Conservation (phyloP, 495 filamentous ascomycete genomes). For the Hypoxylon fuscum region DNA sequence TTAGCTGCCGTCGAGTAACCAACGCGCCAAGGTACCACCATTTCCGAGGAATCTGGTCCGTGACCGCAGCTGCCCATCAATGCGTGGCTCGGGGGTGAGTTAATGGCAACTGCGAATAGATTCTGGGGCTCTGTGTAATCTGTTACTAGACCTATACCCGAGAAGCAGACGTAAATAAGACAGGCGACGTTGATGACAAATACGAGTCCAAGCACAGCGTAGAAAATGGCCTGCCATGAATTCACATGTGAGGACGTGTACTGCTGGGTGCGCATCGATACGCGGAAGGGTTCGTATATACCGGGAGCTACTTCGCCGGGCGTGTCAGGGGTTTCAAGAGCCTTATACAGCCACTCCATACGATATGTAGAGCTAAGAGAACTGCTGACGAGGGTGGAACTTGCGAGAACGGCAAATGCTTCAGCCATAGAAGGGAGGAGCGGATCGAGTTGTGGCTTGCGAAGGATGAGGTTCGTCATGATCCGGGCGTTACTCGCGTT, state of each 20-base stretch:
- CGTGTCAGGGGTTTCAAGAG: neutral
- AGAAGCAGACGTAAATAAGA: conserved; percentile 62
- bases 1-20: conserved; percentile 44
- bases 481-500: conserved; percentile 70
- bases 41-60: conserved; percentile 62
- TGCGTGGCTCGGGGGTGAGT: conserved; percentile 65
- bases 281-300: conserved; percentile 63
- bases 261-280: conserved; percentile 63
- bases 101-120: conserved; percentile 73
- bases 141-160: conserved; percentile 62
- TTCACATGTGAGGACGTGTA: conserved; percentile 69
- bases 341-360: conserved; percentile 1
- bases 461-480: conserved; percentile 62
- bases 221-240: conserved; percentile 69
- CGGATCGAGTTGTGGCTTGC: conserved; percentile 36
- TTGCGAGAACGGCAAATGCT: conserved; percentile 71
- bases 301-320: conserved; percentile 40
- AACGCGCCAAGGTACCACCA: conserved; percentile 69
- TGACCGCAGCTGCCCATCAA: conserved; percentile 71
- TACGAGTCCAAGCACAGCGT: conserved; percentile 66
- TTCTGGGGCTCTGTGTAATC: conserved; percentile 82
- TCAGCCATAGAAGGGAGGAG: conserved; percentile 70
- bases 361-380: conserved; percentile 62
- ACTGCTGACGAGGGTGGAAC: conserved; percentile 68
- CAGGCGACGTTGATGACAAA: conserved; percentile 71